Evolutionary conservation across 2,329 filamentous ascomycete species (phyloP).

Genomic region (Colletotrichum spinosum): DNA sequence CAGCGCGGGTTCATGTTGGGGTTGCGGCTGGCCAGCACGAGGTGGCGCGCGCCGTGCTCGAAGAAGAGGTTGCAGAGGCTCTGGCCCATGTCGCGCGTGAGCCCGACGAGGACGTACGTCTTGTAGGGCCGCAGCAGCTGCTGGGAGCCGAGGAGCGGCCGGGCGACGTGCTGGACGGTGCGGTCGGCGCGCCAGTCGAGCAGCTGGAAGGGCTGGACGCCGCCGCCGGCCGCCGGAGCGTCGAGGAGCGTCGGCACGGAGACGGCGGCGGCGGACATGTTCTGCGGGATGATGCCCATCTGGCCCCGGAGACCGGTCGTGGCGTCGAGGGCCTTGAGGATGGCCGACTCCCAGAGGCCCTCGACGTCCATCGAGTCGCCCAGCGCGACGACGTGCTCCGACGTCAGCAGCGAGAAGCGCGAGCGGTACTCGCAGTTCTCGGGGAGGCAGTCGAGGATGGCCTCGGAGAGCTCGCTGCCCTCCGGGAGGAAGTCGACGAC

Average conservation of each 20-base stretch:
- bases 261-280: conserved; percentile 7
- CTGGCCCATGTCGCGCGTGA: conserved; percentile 48
- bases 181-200: conserved; percentile 55
- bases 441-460: conserved; percentile 42
- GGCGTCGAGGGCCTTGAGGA: conserved; percentile 38
- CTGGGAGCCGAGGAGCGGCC: conserved; percentile 40
- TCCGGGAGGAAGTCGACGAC: conserved; percentile 50
- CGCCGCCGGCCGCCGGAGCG: not conserved
- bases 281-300: not conserved
- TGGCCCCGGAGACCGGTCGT: conserved; percentile 13
- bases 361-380: conserved; percentile 31
- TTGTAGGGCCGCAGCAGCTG: conserved; percentile 44
- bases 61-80: conserved; percentile 53
- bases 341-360: conserved; percentile 40
- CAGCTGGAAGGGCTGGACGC: conserved; percentile 44
- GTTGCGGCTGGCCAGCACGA: conserved; percentile 52
- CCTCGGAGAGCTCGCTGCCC: conserved; percentile 42
- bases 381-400: conserved; percentile 11
- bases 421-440: conserved; percentile 43
- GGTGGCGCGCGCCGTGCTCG: conserved; percentile 46
- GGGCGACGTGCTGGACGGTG: conserved; percentile 40
- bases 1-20: conserved; percentile 43
- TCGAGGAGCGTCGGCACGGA: conserved; percentile 44
- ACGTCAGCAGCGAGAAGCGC: conserved; percentile 36
- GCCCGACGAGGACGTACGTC: conserved; percentile 48